Evolutionary conservation across 768 basidiomycete genomes (phyloP).

Genomic region (Lactarius akahatsu): DNA sequence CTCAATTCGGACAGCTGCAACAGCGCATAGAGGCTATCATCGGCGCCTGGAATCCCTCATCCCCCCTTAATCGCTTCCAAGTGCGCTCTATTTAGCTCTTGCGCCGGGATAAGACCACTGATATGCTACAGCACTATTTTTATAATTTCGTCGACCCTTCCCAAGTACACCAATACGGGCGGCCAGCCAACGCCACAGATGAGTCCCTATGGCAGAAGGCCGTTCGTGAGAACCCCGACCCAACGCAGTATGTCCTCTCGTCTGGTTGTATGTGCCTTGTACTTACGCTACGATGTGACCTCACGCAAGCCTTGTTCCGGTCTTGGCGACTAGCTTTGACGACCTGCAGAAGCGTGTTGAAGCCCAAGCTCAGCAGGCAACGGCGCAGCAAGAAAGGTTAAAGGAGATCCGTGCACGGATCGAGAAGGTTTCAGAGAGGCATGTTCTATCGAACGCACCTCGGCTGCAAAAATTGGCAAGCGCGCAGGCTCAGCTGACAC

Average conservation of each 20-base stretch:
- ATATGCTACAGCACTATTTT: slow-evolving; percentile 63
- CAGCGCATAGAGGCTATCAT: slow-evolving; percentile 64
- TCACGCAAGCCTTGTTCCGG: slow-evolving; percentile 64
- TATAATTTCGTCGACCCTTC: slow-evolving; percentile 80
- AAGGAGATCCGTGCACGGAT: slow-evolving; percentile 71
- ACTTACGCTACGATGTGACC: slow-evolving; percentile 9
- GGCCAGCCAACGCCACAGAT: slow-evolving; percentile 69
- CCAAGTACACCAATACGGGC: slow-evolving; percentile 62
- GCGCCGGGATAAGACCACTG: not conserved
- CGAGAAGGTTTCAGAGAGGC: slow-evolving; percentile 56
- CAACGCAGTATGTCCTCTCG: slow-evolving; percentile 55
- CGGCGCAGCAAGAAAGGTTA: slow-evolving; percentile 64
- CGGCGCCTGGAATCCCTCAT: slow-evolving; percentile 68
- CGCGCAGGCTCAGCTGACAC: slow-evolving; percentile 66
- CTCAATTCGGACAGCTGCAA: slow-evolving; percentile 52
- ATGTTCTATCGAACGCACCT: slow-evolving; percentile 64
- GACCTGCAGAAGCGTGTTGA: slow-evolving; percentile 77
- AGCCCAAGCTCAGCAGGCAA: slow-evolving; percentile 66
- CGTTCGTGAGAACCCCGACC: slow-evolving; percentile 76
- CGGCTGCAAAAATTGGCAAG: slow-evolving; percentile 62
- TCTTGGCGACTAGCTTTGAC: slow-evolving; percentile 77
- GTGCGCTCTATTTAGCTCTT: slow-evolving; percentile 40
- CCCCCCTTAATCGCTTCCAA: slow-evolving; percentile 76
- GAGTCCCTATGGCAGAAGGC: slow-evolving; percentile 79
- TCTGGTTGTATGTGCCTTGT: slow-evolving; percentile 15